Evolutionary conservation across 768 basidiomycete species (phyloP).

Genomic region (Dendrothele bispora): DNA sequence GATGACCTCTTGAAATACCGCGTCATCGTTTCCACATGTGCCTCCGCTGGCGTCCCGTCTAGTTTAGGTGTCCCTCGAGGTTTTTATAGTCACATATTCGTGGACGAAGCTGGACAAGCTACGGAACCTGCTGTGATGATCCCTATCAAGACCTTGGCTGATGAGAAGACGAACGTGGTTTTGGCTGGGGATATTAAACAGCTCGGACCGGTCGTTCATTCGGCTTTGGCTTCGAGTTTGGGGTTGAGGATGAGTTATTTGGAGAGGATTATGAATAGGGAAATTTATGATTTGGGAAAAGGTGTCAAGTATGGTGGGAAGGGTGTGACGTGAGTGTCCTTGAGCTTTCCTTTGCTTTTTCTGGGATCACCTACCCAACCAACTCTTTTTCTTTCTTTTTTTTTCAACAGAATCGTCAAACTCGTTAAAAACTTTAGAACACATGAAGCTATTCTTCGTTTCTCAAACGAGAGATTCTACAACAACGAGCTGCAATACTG

Average conservation of each 20-base stretch:
- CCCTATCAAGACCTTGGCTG: conserved; percentile 54
- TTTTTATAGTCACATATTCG: conserved; percentile 60
- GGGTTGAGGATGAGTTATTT: conserved; percentile 62
- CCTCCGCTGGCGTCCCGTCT: conserved; percentile 49
- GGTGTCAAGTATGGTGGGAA: conserved; percentile 16
- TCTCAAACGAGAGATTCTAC: conserved; percentile 65
- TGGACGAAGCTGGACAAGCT: conserved; percentile 68
- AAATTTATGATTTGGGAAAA: conserved; percentile 41
- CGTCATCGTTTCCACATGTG: conserved; percentile 59
- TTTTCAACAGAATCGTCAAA: conserved; percentile 51
- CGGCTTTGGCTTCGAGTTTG: conserved; percentile 51
- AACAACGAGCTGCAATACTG: conserved; percentile 47
- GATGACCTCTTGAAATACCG: conserved; percentile 41
- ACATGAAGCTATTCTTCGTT: conserved; percentile 57
- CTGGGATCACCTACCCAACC: no score
- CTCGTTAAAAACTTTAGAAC: conserved; percentile 67
- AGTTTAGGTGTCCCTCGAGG: conserved; percentile 49
- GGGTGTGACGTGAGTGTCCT: conserved; percentile 29
- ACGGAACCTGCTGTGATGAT: conserved; percentile 61
- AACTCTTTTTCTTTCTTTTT: conserved; percentile 4
- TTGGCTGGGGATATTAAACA: conserved; percentile 74
- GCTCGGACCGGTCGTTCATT: conserved; percentile 67
- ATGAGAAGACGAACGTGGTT: conserved; percentile 52
- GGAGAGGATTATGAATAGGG: conserved; percentile 56
- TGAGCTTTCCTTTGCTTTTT: conserved; percentile 10